Conservation (phyloP, 2,329 filamentous ascomycete species). For the Xylariomycetidae sp. region DNA sequence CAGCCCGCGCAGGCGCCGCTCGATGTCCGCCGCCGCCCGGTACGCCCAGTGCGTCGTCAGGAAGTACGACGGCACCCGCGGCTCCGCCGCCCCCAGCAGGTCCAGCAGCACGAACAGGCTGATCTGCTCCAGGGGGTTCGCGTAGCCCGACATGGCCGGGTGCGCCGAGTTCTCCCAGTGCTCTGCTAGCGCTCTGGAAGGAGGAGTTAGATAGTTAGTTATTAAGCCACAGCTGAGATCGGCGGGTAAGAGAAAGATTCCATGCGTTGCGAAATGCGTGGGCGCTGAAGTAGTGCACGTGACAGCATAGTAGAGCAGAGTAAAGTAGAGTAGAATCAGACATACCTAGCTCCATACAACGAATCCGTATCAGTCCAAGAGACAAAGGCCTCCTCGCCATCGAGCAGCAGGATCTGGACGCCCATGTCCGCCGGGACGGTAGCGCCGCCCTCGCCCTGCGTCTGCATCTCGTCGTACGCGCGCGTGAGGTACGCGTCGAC, state of each 20-base stretch:
- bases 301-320: not conserved
- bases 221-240: no score
- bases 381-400: slow-evolving; percentile 78
- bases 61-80: slow-evolving; percentile 67
- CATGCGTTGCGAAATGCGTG: no score
- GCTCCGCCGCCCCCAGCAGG: slow-evolving; percentile 59
- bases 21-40: slow-evolving; percentile 58
- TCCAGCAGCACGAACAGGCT: slow-evolving; percentile 73
- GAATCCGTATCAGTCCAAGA: slow-evolving; percentile 69
- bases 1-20: slow-evolving; percentile 58
- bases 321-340: slow-evolving; percentile 1
- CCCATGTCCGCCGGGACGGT: slow-evolving; percentile 64
- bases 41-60: slow-evolving; percentile 81
- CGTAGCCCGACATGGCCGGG: slow-evolving; percentile 64
- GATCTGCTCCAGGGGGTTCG: slow-evolving; percentile 66
- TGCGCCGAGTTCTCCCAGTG: slow-evolving; percentile 65
- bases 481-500: slow-evolving; percentile 67
- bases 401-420: slow-evolving; percentile 73
- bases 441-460: slow-evolving; percentile 42
- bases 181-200: slow-evolving; percentile 57
- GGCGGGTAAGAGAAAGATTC: no score
- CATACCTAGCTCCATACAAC: slow-evolving; percentile 68
- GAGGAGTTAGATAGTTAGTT: slow-evolving; percentile 3
- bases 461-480: slow-evolving; percentile 69
- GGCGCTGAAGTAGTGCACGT: no score